Evolutionary conservation across 345 rosid species (phyloP).

Genomic region (Kernera saxatilis): DNA sequence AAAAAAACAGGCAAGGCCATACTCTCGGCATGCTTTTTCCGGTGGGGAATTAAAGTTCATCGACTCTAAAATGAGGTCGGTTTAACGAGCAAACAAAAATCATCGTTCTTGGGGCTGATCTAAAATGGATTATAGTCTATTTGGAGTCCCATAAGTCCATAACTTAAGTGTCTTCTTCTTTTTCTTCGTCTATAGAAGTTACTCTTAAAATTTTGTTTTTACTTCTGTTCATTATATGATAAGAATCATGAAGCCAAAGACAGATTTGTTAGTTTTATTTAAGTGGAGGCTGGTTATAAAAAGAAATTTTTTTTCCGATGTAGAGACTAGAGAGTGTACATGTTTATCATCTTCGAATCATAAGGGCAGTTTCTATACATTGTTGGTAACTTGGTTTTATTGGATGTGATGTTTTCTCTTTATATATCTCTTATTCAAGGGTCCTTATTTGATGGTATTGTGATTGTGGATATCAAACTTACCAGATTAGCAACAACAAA

Average conservation of each 20-base stretch:
- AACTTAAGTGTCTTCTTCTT: not conserved
- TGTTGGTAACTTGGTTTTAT: too few relatives aligned
- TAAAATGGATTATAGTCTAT: conserved; percentile 19
- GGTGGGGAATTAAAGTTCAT: conserved; percentile 49
- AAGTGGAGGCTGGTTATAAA: not conserved
- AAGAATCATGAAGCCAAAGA: not conserved
- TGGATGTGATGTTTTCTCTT: not conserved
- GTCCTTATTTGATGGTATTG: not conserved
- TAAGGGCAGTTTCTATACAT: not conserved
- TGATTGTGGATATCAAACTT: not conserved
- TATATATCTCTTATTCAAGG: not conserved
- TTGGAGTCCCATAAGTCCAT: not conserved
- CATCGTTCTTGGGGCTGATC: conserved; percentile 67
- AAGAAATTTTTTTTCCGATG: not conserved
- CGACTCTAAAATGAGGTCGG: conserved; percentile 63
- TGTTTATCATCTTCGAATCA: not conserved
- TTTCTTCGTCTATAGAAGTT: not conserved
- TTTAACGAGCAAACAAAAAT: conserved; percentile 82
- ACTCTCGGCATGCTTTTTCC: conserved; percentile 67
- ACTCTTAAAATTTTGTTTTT: not conserved
- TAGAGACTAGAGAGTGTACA: not conserved
- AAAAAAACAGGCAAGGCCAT: conserved; percentile 68
- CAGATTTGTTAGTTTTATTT: not conserved
- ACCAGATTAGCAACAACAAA: not conserved
- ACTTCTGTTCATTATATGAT: not conserved